A percentile compares a stretch with the other conserved stretches of the same genome.
phyloP scores from a whole-genome alignment of 768 basidiomycete species.

The Mycena maculata region DNA sequence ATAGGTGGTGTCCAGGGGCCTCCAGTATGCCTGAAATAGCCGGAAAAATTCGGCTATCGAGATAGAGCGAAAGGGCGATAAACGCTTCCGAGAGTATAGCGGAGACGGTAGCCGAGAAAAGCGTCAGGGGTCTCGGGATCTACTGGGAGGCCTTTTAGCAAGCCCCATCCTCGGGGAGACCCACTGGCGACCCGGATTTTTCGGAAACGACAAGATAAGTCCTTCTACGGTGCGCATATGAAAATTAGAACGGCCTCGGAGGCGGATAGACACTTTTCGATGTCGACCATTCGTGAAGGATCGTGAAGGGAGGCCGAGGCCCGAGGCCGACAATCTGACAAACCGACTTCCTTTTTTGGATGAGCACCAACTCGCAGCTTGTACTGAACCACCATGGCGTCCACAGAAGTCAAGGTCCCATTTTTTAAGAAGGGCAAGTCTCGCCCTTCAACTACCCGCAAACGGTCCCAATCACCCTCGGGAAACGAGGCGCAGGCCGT shows the following conservation, averaged over 20 bases:
- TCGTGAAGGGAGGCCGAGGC: not conserved
- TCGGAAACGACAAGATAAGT: conserved; percentile 13
- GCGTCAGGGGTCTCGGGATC: not conserved
- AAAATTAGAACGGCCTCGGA: conserved; percentile 14
- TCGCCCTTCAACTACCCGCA: conserved; percentile 80
- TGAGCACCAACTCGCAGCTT: conserved; percentile 1
- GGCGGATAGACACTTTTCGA: conserved; percentile 16
- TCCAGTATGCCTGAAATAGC: too few relatives aligned
- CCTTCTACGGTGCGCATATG: not conserved
- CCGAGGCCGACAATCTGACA: not conserved
- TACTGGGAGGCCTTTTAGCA: not conserved
- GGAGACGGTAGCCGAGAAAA: too few relatives aligned
- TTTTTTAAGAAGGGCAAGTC: conserved; percentile 92
- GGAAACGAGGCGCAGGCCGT: conserved; percentile 41
- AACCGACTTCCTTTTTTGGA: conserved; percentile 9
- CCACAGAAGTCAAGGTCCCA: conserved; percentile 67
- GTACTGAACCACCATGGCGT: conserved; percentile 48
- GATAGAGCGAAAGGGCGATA: too few relatives aligned
- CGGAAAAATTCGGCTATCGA: not conserved
- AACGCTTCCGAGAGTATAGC: too few relatives aligned
- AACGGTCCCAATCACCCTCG: conserved; percentile 78
- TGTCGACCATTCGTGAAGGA: conserved; percentile 17
- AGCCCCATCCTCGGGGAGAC: not conserved
- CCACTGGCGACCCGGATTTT: not conserved
- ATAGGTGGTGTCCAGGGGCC: not conserved